Percentiles rank a stretch among this genome's conserved stretches.
Conservation (phyloP, 2,329 filamentous ascomycete genomes). For the Metarhizium guizhouense region DNA sequence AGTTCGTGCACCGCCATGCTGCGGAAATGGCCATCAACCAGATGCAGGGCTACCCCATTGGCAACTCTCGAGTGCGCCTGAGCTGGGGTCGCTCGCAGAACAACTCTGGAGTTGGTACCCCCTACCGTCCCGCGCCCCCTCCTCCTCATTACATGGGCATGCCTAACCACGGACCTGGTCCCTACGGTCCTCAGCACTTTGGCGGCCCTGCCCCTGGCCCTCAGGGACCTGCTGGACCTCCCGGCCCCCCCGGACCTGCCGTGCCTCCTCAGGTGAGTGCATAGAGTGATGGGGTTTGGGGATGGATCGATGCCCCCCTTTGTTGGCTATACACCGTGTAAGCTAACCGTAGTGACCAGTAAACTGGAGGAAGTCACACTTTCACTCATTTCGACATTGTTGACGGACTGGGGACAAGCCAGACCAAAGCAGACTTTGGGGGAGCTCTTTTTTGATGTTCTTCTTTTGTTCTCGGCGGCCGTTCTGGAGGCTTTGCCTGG, state of each 20-base stretch:
- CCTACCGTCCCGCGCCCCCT: constrained; percentile 84
- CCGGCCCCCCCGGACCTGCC: constrained; percentile 25
- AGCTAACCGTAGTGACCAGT: constrained; percentile 7
- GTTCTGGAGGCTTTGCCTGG: constrained; percentile 13
- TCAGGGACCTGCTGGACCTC: constrained; percentile 27
- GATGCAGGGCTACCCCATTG: constrained; percentile 99
- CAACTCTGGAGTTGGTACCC: constrained; percentile 96
- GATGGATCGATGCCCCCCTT: no score
- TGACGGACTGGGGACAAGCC: constrained; percentile 2
- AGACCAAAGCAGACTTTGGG: constrained; percentile 5
- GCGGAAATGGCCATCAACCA: constrained; percentile 99
- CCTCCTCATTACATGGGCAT: constrained; percentile 47
- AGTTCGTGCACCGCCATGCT: constrained; percentile 97
- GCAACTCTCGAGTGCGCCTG: constrained; percentile 93
- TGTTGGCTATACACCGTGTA: background rate
- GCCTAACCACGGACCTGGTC: constrained; percentile 32
- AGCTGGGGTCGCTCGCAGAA: constrained; percentile 98
- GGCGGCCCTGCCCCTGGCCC: constrained; percentile 27
- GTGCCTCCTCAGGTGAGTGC: constrained; percentile 30
- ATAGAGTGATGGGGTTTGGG: background rate
- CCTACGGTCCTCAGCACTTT: constrained; percentile 30
- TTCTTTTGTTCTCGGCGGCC: constrained; percentile 15
- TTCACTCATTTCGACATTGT: constrained; percentile 1
- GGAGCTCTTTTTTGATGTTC: constrained; percentile 13
- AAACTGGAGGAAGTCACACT: constrained; percentile 2